These are phyloP conservation scores for Talaromyces adpressus DNA, from an alignment of 495 filamentous ascomycete species.

Conservation along the genomic window DNA sequence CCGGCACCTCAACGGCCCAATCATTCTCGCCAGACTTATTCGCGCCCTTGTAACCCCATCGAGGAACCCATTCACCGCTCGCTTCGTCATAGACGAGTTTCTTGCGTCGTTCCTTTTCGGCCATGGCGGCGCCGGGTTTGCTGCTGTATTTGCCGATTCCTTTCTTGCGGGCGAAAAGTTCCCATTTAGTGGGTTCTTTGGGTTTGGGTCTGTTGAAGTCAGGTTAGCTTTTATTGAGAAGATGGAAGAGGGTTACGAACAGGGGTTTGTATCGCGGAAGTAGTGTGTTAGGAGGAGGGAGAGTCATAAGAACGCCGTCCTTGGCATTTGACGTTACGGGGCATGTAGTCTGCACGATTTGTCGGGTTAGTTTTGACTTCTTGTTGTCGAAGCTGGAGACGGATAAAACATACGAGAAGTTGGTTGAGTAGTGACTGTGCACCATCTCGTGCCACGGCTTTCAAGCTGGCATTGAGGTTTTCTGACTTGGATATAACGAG, in stretches of 20 bases:
- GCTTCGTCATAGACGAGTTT: conserved; percentile 80
- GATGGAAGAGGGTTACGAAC: not conserved
- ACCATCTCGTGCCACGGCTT: conserved; percentile 70
- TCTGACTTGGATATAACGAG: conserved; percentile 41
- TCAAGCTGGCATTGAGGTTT: conserved; percentile 44
- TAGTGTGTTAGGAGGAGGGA: conserved; percentile 59
- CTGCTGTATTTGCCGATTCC: conserved; percentile 61
- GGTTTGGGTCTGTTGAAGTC: conserved; percentile 42
- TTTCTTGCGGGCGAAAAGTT: conserved; percentile 90
- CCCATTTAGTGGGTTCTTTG: conserved; percentile 85
- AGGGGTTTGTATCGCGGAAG: conserved; percentile 88
- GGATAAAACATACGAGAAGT: conserved; percentile 46
- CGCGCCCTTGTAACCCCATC: conserved; percentile 92
- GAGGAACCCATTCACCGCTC: conserved; percentile 79
- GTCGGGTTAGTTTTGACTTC: not conserved
- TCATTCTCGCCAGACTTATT: conserved; percentile 72
- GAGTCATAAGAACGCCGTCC: conserved; percentile 64
- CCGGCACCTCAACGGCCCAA: conserved; percentile 88
- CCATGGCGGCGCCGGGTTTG: conserved; percentile 32
- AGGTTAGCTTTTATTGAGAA: not conserved
- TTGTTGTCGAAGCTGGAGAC: too few relatives aligned
- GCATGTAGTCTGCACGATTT: conserved; percentile 49
- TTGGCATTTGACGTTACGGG: conserved; percentile 56
- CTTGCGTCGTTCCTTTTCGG: conserved; percentile 59
- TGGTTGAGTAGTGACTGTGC: conserved; percentile 85